Percentiles rank a stretch among this genome's conserved stretches.
phyloP scores from a whole-genome alignment of 768 basidiomycete genomes.

The Piloderma croceum region DNA sequence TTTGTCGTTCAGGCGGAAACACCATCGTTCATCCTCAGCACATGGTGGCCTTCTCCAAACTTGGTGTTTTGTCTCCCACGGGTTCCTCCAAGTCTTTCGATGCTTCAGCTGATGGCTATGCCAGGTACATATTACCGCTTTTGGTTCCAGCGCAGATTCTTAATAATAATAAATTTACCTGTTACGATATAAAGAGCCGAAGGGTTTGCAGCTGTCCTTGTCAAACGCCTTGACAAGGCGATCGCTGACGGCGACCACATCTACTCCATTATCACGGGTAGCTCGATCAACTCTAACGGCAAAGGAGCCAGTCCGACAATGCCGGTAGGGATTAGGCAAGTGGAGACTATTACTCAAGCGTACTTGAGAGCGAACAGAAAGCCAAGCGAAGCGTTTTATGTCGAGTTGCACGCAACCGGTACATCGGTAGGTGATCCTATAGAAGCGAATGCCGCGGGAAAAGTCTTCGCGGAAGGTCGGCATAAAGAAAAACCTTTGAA shows the following conservation, averaged over 20 bases:
- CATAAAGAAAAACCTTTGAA: too few relatives aligned
- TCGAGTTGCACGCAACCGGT: too few relatives aligned
- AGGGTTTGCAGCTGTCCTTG: constrained; percentile 25
- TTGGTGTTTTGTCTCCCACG: too few relatives aligned
- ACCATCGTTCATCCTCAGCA: too few relatives aligned
- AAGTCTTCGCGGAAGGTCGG: too few relatives aligned
- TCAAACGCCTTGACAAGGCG: constrained; percentile 30
- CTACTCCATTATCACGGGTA: constrained; percentile 26
- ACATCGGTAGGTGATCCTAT: too few relatives aligned
- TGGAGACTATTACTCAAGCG: constrained; percentile 25
- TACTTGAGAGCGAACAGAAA: too few relatives aligned
- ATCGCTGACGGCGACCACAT: constrained; percentile 25
- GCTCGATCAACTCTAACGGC: constrained; percentile 30
- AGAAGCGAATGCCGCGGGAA: too few relatives aligned
- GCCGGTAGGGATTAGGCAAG: constrained; percentile 30
- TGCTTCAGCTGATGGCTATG: constrained; percentile 29
- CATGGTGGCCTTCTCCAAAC: too few relatives aligned
- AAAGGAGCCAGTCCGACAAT: constrained; percentile 30
- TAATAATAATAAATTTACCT: not conserved
- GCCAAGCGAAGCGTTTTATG: too few relatives aligned
- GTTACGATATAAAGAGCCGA: constrained; percentile 16
- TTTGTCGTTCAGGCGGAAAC: too few relatives aligned
- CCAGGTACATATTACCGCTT: constrained; percentile 9
- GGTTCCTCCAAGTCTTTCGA: too few relatives aligned
- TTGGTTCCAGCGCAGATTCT: not conserved